phyloP scores from a whole-genome alignment of 345 rosid genomes.

The Psidium friedrichsthalianum region DNA sequence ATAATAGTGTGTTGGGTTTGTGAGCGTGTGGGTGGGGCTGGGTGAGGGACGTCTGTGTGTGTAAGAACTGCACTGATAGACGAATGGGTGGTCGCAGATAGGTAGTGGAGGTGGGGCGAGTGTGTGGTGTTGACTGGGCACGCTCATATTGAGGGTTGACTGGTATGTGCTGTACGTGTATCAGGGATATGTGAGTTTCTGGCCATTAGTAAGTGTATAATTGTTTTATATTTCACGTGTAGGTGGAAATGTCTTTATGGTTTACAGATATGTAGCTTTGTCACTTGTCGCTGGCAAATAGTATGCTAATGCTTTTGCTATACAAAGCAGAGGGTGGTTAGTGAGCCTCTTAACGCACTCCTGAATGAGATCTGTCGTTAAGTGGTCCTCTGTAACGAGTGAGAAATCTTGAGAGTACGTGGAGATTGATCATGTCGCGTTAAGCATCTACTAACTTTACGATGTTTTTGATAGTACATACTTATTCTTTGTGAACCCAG shows the following conservation, averaged over 20 bases:
- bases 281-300: neutral
- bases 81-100: too few species aligned
- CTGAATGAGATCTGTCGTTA: neutral
- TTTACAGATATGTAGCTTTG: neutral
- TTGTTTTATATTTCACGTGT: neutral
- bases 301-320: neutral
- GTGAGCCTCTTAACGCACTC: neutral
- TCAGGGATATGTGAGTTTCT: neutral
- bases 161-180: too few species aligned
- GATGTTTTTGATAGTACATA: neutral
- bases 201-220: neutral
- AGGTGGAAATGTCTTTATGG: neutral
- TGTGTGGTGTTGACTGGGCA: too few species aligned
- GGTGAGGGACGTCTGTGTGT: too few species aligned
- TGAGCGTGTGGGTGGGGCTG: too few species aligned
- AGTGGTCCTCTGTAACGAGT: neutral
- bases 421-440: neutral
- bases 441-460: neutral
- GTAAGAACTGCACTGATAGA: too few species aligned
- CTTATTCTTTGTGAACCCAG: neutral
- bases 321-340: neutral
- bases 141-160: too few species aligned
- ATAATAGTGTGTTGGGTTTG: too few species aligned
- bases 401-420: neutral
- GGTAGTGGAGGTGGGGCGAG: too few species aligned